Base-by-base conservation (phyloP, 1,284 basidiomycete species). In the Grifola frondosa region DNA sequence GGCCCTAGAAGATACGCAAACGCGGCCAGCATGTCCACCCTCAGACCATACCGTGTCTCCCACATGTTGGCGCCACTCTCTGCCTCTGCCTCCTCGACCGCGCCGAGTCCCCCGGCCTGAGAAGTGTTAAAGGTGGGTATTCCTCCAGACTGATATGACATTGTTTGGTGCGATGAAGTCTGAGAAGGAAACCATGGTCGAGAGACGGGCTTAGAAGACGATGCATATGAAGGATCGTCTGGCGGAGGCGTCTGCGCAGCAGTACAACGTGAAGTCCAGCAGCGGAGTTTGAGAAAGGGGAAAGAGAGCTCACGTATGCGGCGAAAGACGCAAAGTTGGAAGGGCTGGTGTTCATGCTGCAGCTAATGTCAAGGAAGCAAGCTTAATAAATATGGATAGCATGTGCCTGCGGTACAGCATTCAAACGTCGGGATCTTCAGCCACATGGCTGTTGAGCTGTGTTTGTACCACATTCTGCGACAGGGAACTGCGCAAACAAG, bases 1-100 rank as follows among this genome's bases (percentile, higher is more conserved):
- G 87, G 89, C 4, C 88, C 88, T 0, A 87, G 66, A 0, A 89
- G 42, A 59, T 91, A 91, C 3, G 82, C 74, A 42, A 74, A 72
- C 2, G 82, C 83, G 16, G 86, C 80, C 49, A 88, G 70, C 15
- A 85, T 42, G 61, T 91, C 85, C 8, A 90, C 80, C 48, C 87
- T 74, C 70, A 79, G 73, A 12, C 81, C 81, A 57, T 80, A 80
- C 34, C 79, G 69, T 22, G 84, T 87, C 67, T 87, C 84, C 82
- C 86, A 90, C 45, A 77, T 77, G 50, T 80, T 87, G 24, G 67
- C 69, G 15, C 71, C 70, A 11, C 67, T 68, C 34, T 75, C 76
- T 11, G 70, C 69, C 13, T 77, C 77, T 11, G 70, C 69, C 7
- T 75, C 68, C 32, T 71, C 73, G 30, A 55, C 57, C 21, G 68